A percentile compares a stretch with the other conserved stretches of the same genome.
Conservation (phyloP, 352 stramenopile species). For the Pythium periplocum region DNA sequence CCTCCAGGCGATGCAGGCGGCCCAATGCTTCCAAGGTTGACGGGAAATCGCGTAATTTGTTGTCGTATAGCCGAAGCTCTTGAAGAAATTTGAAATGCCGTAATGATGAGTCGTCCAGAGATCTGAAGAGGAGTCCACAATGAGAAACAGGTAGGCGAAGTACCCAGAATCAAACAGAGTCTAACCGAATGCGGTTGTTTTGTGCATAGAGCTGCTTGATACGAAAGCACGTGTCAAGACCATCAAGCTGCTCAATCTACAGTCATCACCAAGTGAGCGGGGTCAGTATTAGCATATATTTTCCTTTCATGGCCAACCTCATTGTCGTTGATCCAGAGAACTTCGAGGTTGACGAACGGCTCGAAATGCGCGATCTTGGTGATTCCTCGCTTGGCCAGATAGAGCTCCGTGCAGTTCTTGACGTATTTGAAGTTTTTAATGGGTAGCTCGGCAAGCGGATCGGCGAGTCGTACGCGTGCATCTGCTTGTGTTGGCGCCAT, state of each 20-base stretch:
- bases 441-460: conserved; percentile 75
- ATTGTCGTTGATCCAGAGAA: conserved; percentile 89
- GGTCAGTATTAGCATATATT: not conserved
- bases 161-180: not conserved
- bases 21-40: conserved; percentile 24
- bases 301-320: conserved; percentile 24
- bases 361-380: conserved; percentile 81
- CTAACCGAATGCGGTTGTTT: conserved; percentile 73
- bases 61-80: conserved; percentile 51
- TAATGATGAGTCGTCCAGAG: conserved; percentile 41
- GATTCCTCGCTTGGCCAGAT: conserved; percentile 74
- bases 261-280: not conserved
- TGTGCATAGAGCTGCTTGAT: conserved; percentile 88
- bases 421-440: conserved; percentile 90
- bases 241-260: conserved; percentile 55
- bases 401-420: conserved; percentile 86
- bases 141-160: not conserved
- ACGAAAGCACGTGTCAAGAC: conserved; percentile 78
- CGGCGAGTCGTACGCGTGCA: conserved; percentile 28
- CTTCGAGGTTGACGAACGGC: conserved; percentile 83
- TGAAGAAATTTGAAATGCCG: conserved; percentile 63
- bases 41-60: conserved; percentile 48
- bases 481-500: conserved; percentile 8
- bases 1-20: conserved; percentile 36
- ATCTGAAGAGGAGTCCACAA: conserved; percentile 17